A percentile compares a stretch with the other conserved stretches of the same genome.
These are phyloP conservation scores for Pythium sukuiense DNA, from an alignment of 352 stramenopile genomes.

Conservation along the genomic window DNA sequence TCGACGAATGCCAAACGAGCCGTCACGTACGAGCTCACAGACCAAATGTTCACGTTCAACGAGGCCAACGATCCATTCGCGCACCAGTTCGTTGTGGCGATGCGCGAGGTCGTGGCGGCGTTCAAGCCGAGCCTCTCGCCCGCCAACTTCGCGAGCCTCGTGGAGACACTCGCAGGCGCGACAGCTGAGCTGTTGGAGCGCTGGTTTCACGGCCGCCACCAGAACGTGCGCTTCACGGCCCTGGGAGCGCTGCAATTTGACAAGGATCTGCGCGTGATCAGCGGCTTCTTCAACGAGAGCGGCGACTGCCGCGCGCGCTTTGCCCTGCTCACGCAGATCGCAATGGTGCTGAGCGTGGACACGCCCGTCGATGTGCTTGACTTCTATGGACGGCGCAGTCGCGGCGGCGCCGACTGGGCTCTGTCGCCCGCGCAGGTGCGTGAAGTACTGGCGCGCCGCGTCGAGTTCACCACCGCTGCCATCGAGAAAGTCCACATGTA, in stretches of 20 bases:
- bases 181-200: conserved; percentile 58
- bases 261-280: conserved; percentile 81
- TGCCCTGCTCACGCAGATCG: conserved; percentile 59
- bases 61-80: conserved; percentile 88
- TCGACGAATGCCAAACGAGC: conserved; percentile 38
- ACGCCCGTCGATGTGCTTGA: conserved; percentile 70
- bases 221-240: conserved; percentile 60
- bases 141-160: conserved; percentile 56
- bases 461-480: conserved; percentile 69
- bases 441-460: conserved; percentile 69
- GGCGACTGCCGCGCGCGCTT: conserved; percentile 63
- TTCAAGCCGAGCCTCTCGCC: conserved; percentile 60
- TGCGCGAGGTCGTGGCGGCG: conserved; percentile 51
- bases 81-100: conserved; percentile 61
- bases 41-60: conserved; percentile 86
- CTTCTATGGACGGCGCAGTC: conserved; percentile 61
- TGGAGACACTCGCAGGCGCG: conserved; percentile 42
- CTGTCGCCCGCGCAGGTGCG: conserved; percentile 69
- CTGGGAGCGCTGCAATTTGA: conserved; percentile 85
- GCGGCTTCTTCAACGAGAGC: conserved; percentile 53
- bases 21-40: conserved; percentile 81
- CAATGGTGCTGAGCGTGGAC: conserved; percentile 75
- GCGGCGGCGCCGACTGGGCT: conserved; percentile 71
- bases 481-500: conserved; percentile 66
- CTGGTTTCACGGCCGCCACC: conserved; percentile 59